Percentiles rank a stretch among this genome's conserved stretches.
Evolutionary conservation across 2,329 filamentous ascomycete genomes (phyloP).

Genomic region (Sporothrix dimorphospora): DNA sequence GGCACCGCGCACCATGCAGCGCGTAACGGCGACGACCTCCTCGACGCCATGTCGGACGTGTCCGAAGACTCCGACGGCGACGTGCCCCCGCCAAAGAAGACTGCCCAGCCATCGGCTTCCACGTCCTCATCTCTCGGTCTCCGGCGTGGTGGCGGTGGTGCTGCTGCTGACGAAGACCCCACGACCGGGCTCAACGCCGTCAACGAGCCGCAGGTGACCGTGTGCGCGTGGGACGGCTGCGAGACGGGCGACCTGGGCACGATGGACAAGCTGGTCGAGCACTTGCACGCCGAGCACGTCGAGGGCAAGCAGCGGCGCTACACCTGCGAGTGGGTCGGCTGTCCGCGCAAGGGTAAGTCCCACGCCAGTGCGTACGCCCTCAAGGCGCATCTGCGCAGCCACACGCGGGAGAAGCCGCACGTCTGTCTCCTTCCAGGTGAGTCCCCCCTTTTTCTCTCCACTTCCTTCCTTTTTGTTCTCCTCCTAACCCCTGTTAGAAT

Average conservation of each 20-base stretch:
- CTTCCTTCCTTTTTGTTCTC: neutral
- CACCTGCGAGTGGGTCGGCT: conserved; percentile 96
- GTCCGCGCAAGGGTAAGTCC: conserved; percentile 81
- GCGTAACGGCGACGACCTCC: conserved; percentile 44
- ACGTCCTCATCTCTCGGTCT: neutral
- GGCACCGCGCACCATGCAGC: neutral
- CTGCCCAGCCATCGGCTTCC: neutral
- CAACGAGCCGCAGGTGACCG: conserved; percentile 74
- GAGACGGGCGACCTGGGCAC: conserved; percentile 70
- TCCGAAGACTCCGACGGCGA: conserved; percentile 91
- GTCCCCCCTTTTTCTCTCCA: conserved; percentile 34
- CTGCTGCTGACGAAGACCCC: conserved; percentile 7
- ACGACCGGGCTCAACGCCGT: conserved; percentile 39
- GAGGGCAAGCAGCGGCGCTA: conserved; percentile 94
- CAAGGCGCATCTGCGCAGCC: conserved; percentile 95
- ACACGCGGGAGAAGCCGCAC: conserved; percentile 97
- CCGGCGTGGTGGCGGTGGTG: conserved; percentile 1
- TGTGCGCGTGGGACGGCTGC: conserved; percentile 79
- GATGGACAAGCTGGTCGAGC: conserved; percentile 80
- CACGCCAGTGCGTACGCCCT: conserved; percentile 96
- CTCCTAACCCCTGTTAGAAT: conserved; percentile 64
- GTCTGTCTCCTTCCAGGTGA: conserved; percentile 92
- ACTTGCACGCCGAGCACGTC: conserved; percentile 92
- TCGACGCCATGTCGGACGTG: conserved; percentile 69
- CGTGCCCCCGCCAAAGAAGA: conserved; percentile 53